Percentiles rank a stretch among this genome's conserved stretches.
These are phyloP conservation scores for Malus sieversii DNA, from an alignment of 306 rosid genomes.

Conservation along the genomic window DNA sequence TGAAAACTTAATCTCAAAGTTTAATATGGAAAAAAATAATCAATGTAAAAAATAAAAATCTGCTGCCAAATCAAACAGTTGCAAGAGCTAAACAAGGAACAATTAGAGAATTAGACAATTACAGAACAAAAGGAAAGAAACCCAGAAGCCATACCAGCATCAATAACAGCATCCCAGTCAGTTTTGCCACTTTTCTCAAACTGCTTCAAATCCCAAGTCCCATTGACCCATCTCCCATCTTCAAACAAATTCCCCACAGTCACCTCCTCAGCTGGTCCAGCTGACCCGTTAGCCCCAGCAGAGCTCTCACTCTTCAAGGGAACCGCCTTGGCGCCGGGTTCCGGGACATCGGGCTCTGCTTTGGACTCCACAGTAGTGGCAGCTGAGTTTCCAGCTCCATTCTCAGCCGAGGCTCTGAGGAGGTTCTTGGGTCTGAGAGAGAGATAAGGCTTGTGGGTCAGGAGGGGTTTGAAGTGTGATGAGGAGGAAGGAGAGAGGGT, in stretches of 20 bases:
- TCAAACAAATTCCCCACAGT: slow-evolving; percentile 31
- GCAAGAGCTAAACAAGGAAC: background rate
- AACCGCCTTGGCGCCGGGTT: slow-evolving; percentile 21
- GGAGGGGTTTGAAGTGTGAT: slow-evolving; percentile 22
- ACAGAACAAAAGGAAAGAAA: background rate
- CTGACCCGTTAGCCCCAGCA: slow-evolving; percentile 48
- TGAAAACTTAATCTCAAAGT: background rate
- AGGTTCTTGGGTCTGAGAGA: slow-evolving; percentile 30
- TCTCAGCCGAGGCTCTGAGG: slow-evolving; percentile 49
- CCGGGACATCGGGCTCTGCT: slow-evolving; percentile 16
- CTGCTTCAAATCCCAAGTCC: slow-evolving; percentile 97
- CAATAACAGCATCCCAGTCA: slow-evolving; percentile 97
- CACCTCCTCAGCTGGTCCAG: slow-evolving; percentile 30
- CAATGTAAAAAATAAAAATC: background rate
- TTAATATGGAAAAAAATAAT: background rate
- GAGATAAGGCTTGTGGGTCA: slow-evolving; percentile 26
- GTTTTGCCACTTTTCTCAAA: slow-evolving; percentile 63
- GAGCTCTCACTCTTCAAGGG: slow-evolving; percentile 19
- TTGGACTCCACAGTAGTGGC: slow-evolving; percentile 19
- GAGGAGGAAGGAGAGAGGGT: slow-evolving; percentile 36
- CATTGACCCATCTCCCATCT: slow-evolving; percentile 70
- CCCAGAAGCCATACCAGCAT: slow-evolving; percentile 60
- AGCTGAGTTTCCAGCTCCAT: slow-evolving; percentile 39
- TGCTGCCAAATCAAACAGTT: background rate
- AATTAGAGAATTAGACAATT: background rate